Base-by-base conservation (phyloP, 1,284 basidiomycete genomes). In the Marasmius sp. region DNA sequence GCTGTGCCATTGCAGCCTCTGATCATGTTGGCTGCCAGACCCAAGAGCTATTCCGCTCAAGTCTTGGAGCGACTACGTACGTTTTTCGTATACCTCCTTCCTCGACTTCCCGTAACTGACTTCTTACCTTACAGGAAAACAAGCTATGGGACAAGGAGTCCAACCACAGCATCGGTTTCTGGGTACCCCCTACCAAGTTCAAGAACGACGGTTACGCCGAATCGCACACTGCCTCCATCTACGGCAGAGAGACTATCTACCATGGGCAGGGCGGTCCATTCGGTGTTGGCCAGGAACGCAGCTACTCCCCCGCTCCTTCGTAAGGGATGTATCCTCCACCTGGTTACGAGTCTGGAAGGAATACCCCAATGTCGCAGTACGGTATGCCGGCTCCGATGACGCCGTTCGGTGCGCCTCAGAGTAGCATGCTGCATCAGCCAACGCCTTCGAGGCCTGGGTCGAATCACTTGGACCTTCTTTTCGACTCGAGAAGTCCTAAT, bases 111-210 rank as follows among this genome's bases (percentile, higher is more conserved):
- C 1, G 51, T 61, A n/a, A 63, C 58, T 49, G 33, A 41, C 62
- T 53, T 65, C 55, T 60, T 50, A 20, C 51, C 16, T 53, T 53
- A 10, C 49, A 90, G 86, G 93, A 95, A 82, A 97, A 97, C 72
- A 95, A 98, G 74, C 85, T 98, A 6, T 98, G 96, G 96, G 95
- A 97, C 73, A 93, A 95, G 74, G 95, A 96, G 69, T 95, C 92
- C 0, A 95, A 95, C 70, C 93, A 94, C 75, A 93, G 92, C 63
- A 92, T 94, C 59, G 91, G 91, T 20, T 94, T 91, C 0, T 94
- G 90, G 88, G 86, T 88, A 14, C 90, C 91, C 34, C 91, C 90
- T 1, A 77, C 77, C 16, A 88, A 88, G 69, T 75, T 85, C 69
- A 85, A 84, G 69, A 86, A 83, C 68, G 88, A 89, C 16, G 89